Base-by-base conservation (phyloP, 495 filamentous ascomycete species). In the Aspergillus nidulans region DNA sequence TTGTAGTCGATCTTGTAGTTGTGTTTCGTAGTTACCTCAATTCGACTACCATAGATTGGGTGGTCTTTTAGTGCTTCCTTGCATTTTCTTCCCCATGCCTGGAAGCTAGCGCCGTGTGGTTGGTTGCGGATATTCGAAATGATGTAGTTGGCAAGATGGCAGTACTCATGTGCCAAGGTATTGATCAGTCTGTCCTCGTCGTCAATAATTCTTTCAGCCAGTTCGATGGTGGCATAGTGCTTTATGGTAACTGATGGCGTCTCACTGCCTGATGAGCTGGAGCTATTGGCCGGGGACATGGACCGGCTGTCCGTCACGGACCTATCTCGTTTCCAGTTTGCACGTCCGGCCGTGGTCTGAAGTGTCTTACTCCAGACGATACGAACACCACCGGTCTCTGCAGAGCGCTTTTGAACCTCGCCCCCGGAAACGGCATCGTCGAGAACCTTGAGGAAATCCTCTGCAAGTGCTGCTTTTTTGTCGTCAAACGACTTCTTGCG, bases 91-190 rank as follows among this genome's bases (percentile, higher is more conserved):
- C 82, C 84, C 81, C 79, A 96, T 19, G 69, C 59, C 70, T 95
- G 90, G 77, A 97, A 97, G 57, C 87, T 86, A 13, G 76, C 71
- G 10, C 92, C 92, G 64, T 97, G 94, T 1, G 90, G 86, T 52
- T 88, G 79, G 28, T 81, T 81, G 19, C 76, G 77, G 20, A 88
- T 71, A 15, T 83, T 77, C 28, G 77, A 81, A 46, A 97, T 76
- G 77, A 97, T 90, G 69, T 88, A 95, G 62, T 88, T 92, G 26
- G 89, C 85, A 1, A 97, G 76, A 65, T 98, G 94, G 70, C 92
- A 97, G 75, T 91, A 98, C 59, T 98, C 94, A 68, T 98, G 94
- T 3, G 92, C 90, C 19, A 97, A 63, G 0, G 89, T 89, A 67
- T 96, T 95, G 44, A 91, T 75, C 19, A 98, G 77, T 19, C 91